Conservation (phyloP, 768 basidiomycete genomes). For the Amanita subjunquillea region DNA sequence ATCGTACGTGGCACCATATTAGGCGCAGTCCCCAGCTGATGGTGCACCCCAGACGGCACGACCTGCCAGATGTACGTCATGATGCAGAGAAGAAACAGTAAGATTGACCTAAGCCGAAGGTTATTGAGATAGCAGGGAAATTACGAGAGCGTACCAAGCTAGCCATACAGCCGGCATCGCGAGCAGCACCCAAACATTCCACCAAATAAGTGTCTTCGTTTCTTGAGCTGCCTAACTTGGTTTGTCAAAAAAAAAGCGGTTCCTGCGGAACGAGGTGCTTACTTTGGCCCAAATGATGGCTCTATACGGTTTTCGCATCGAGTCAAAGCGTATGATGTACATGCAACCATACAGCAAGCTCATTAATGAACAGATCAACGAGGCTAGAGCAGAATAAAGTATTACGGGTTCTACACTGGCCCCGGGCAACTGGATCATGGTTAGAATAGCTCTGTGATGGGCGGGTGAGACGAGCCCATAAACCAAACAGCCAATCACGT, state of each 20-base stretch:
- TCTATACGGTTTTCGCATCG: conserved; percentile 54
- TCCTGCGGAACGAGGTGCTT: background rate
- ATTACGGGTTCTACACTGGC: conserved; percentile 44
- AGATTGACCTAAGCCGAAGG: conserved; percentile 35
- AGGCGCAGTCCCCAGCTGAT: conserved; percentile 16
- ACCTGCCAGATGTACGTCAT: conserved; percentile 53
- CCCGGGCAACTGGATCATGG: conserved; percentile 21
- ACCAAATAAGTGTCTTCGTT: conserved; percentile 16
- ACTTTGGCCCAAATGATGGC: conserved; percentile 59
- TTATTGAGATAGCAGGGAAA: background rate
- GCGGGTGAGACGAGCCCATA: background rate
- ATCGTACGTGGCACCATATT: conserved; percentile 29
- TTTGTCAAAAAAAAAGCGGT: background rate
- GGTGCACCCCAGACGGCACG: conserved; percentile 24
- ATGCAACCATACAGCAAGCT: conserved; percentile 56
- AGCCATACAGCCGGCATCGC: conserved; percentile 58
- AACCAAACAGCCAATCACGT: conserved; percentile 1
- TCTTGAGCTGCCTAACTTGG: conserved; percentile 38
- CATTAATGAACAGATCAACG: conserved; percentile 48
- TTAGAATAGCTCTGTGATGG: conserved; percentile 20
- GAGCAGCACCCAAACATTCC: conserved; percentile 66
- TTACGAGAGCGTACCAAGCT: conserved; percentile 31
- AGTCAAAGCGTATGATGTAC: conserved; percentile 54
- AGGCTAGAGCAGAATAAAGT: conserved; percentile 45
- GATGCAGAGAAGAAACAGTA: conserved; percentile 44